These are phyloP conservation scores for Berberis vulgaris DNA, from an alignment of 164 flowering plant genomes.

Conservation along the genomic window DNA sequence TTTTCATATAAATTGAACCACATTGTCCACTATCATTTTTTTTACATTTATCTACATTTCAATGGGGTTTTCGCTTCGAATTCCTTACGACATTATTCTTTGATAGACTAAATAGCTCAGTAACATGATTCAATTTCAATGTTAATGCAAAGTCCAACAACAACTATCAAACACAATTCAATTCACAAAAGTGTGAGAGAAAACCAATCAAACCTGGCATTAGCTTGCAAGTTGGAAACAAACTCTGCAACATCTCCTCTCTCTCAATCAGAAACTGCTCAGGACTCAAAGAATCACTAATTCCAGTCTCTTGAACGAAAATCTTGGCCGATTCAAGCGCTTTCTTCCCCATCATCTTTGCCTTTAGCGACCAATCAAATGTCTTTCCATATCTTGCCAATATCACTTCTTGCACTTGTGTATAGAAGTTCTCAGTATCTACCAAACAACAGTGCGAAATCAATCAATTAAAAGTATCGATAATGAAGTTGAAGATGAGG, in stretches of 20 bases:
- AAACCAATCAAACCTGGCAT: conserved; percentile 59
- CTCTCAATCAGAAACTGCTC: conserved; percentile 78
- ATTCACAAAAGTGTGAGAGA: neutral
- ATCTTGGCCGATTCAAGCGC: conserved; percentile 83
- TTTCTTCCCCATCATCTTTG: conserved; percentile 96
- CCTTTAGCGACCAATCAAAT: conserved; percentile 90
- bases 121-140: too few relatives aligned
- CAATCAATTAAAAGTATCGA: neutral
- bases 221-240: conserved; percentile 76
- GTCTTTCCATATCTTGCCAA: conserved; percentile 68
- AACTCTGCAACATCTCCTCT: conserved; percentile 53
- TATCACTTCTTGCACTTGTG: conserved; percentile 78
- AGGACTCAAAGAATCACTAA: conserved; percentile 66
- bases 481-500: neutral
- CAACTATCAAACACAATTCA: too few relatives aligned
- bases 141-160: too few relatives aligned
- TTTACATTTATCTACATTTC: too few relatives aligned
- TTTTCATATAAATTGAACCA: too few relatives aligned
- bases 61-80: too few relatives aligned
- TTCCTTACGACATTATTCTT: too few relatives aligned
- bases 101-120: too few relatives aligned
- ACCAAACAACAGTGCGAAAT: conserved; percentile 13
- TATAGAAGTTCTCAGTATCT: conserved; percentile 92
- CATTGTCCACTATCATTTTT: too few relatives aligned
- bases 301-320: conserved; percentile 81